These are phyloP conservation scores for Penicillium angulare DNA, from an alignment of 495 filamentous ascomycete genomes.

Conservation along the genomic window DNA sequence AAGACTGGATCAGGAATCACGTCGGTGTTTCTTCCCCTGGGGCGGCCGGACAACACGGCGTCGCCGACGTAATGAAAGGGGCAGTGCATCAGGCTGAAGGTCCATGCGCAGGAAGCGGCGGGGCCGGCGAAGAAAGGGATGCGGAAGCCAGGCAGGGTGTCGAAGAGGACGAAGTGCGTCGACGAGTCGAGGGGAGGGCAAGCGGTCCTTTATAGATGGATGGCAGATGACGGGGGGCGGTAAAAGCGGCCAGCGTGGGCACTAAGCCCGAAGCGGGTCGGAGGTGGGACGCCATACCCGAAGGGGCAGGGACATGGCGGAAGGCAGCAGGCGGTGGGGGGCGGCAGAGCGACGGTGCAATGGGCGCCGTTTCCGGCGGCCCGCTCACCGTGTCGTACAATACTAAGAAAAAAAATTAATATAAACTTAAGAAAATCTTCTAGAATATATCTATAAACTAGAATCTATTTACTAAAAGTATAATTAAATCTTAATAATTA, in stretches of 20 bases:
- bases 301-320: slow-evolving; percentile 6
- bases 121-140: slow-evolving; percentile 6
- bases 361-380: slow-evolving; percentile 13
- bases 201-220: slow-evolving; percentile 14
- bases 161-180: slow-evolving; percentile 11
- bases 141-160: neutral
- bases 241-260: slow-evolving; percentile 9
- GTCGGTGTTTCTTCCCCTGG: neutral
- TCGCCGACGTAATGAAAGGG: slow-evolving; percentile 16
- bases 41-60: slow-evolving; percentile 1
- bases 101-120: neutral
- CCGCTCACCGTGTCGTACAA: slow-evolving; percentile 16
- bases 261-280: slow-evolving; percentile 5
- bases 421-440: too few species aligned
- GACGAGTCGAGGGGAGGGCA: slow-evolving; percentile 3
- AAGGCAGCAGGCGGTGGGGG: slow-evolving; percentile 12
- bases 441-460: too few species aligned
- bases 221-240: slow-evolving; percentile 2
- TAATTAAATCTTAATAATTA: too few species aligned
- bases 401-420: too few species aligned
- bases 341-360: slow-evolving; percentile 5
- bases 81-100: slow-evolving; percentile 7
- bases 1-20: neutral
- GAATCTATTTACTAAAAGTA: too few species aligned
- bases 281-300: neutral